Evolutionary conservation across 2,329 filamentous ascomycete species (phyloP).

Genomic region (Zasmidium angulare): DNA sequence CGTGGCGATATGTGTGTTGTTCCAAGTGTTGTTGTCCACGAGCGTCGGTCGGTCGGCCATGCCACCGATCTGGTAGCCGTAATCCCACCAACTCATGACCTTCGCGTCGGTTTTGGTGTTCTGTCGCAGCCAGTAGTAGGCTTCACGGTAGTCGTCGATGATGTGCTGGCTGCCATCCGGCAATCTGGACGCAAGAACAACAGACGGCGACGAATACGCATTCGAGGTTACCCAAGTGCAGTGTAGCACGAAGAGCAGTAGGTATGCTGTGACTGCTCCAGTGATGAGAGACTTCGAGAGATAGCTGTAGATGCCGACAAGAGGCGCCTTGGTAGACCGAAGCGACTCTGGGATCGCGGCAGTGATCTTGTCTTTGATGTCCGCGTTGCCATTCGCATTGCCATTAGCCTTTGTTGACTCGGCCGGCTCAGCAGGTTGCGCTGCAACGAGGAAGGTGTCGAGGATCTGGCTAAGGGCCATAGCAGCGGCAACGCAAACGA

Average conservation of each 20-base stretch:
- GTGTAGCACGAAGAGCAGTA: constrained; percentile 91
- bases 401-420: constrained; percentile 41
- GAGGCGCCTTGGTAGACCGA: constrained; percentile 68
- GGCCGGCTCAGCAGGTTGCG: constrained; percentile 54
- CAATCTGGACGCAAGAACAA: constrained; percentile 87
- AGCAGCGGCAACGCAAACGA: constrained; percentile 92
- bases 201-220: constrained; percentile 96
- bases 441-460: constrained; percentile 74
- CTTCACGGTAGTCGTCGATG: constrained; percentile 98
- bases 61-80: constrained; percentile 98
- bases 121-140: constrained; percentile 98
- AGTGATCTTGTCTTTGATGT: constrained; percentile 57
- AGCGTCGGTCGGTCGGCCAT: constrained; percentile 97
- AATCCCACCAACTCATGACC: constrained; percentile 99
- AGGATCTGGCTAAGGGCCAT: constrained; percentile 84
- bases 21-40: constrained; percentile 99
- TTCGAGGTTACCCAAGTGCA: constrained; percentile 99
- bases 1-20: constrained; percentile 99
- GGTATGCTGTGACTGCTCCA: constrained; percentile 70
- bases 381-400: constrained; percentile 42
- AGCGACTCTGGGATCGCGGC: constrained; percentile 56
- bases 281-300: constrained; percentile 79
- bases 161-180: constrained; percentile 97
- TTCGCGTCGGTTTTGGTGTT: constrained; percentile 95
- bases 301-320: constrained; percentile 79